Base-by-base conservation (phyloP, 106 monocot genomes). In the Allium sativum region DNA sequence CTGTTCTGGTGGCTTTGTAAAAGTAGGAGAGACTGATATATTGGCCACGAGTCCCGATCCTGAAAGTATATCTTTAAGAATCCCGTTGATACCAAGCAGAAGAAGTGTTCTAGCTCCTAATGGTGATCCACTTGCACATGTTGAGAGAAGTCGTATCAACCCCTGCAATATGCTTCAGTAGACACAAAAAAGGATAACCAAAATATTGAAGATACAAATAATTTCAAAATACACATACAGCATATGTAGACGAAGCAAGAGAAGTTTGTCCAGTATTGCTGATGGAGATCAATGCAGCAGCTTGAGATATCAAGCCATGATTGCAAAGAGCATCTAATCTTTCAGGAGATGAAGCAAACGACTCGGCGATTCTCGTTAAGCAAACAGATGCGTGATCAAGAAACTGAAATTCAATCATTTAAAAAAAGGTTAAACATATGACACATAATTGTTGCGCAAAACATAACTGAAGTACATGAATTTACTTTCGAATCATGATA, bases 81-180 rank as follows among this genome's bases (percentile, higher is more conserved):
- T 85, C 42, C 91, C 72, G 67, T 87, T 98, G 48, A 98, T 88
- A 65, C 92, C 91, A 68, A 92, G 79, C 50, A 92, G 82, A 53
- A 98, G 88, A n/a, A n/a, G n/a, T 40, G 84, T 92, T 70, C 92
- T 98, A 16, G 92, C 66, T 21, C 75, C 82, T 65, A 98, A 69
- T 9, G 91, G 78, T 15, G 96, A 98, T 63, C 96, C 96, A 74
- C 85, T 91, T 52, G 96, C 96, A 71, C 91, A 98, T 59, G 92
- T 92, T 20, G 96, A 91, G 0, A 98, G 77, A 48, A 98, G 92
- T 43, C 91, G 90, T 17, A 98, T 87, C 42, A 98, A 79, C 63
- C 96, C 96, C 96, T 98, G 70, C 15, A 52, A 12, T 73, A 51
- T 45, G 12, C 12, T 21, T 12, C 55, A 72, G 9, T 45, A 59